A percentile compares a stretch with the other conserved stretches of the same genome.
These are phyloP conservation scores for Leishmania turanica DNA, from an alignment of 208 protist genomes.

Conservation along the genomic window DNA sequence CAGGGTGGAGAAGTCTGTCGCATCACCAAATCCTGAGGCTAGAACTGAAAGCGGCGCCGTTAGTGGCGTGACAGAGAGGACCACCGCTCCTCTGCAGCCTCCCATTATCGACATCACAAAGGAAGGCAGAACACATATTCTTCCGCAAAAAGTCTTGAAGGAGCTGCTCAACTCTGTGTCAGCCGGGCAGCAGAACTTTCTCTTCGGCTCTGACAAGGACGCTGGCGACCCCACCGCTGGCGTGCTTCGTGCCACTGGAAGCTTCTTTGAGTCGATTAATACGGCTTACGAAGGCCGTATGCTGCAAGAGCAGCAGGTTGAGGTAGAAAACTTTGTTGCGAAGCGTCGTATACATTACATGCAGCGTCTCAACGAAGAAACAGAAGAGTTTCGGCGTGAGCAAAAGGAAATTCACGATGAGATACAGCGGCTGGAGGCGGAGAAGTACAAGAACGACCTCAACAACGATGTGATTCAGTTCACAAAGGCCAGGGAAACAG, in stretches of 20 bases:
- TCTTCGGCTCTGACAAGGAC: slow-evolving; percentile 24
- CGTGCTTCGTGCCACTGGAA: slow-evolving; percentile 26
- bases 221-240: slow-evolving; percentile 11
- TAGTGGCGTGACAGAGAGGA: not conserved
- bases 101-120: not conserved
- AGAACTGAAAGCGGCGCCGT: not conserved
- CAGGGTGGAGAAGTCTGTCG: not conserved
- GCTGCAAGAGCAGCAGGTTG: slow-evolving; percentile 34
- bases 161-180: slow-evolving; percentile 28
- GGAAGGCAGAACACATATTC: slow-evolving; percentile 14
- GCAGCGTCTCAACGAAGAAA: slow-evolving; percentile 48
- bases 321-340: slow-evolving; percentile 35
- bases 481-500: slow-evolving; percentile 33
- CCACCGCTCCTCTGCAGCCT: not conserved
- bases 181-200: slow-evolving; percentile 27
- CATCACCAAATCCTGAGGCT: not conserved
- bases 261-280: slow-evolving; percentile 50
- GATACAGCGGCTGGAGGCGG: slow-evolving; percentile 38
- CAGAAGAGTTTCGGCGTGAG: slow-evolving; percentile 53
- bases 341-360: slow-evolving; percentile 40
- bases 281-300: slow-evolving; percentile 37
- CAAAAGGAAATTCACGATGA: slow-evolving; percentile 48
- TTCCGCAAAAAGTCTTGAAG: slow-evolving; percentile 25
- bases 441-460: slow-evolving; percentile 45
- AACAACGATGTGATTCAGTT: slow-evolving; percentile 44